Evolutionary conservation across 805 yeast species (phyloP).

Genomic region (Maudiozyma turicensis): DNA sequence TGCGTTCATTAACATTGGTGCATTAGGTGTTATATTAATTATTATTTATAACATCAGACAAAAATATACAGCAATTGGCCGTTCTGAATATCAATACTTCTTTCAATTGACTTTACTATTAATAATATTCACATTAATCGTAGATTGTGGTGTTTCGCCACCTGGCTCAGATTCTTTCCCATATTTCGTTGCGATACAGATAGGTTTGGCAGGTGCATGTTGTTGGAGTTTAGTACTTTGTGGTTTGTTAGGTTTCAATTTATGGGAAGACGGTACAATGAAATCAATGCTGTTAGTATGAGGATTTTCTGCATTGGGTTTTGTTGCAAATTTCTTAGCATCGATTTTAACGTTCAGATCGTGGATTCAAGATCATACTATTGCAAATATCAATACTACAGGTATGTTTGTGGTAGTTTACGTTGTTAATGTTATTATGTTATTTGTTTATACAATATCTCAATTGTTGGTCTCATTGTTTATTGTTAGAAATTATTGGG

Average conservation of each 20-base stretch:
- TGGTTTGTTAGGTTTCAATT: conserved; percentile 75
- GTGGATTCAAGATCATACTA: conserved; percentile 39
- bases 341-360: conserved; percentile 64
- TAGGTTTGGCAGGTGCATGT: conserved; percentile 62
- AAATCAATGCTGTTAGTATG: conserved; percentile 52
- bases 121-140: conserved; percentile 58
- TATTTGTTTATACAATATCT: conserved; percentile 52
- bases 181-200: conserved; percentile 74
- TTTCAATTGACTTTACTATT: conserved; percentile 51
- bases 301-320: conserved; percentile 44
- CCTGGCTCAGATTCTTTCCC: conserved; percentile 69
- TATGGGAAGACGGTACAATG: conserved; percentile 90
- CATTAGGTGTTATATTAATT: conserved; percentile 52
- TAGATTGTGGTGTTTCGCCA: conserved; percentile 89
- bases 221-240: conserved; percentile 61
- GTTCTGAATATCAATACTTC: conserved; percentile 73
- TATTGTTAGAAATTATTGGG: conserved; percentile 76
- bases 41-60: conserved; percentile 69
- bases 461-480: conserved; percentile 60
- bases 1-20: conserved; percentile 74
- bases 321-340: conserved; percentile 55
- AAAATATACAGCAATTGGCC: conserved; percentile 91
- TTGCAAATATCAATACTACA: conserved; percentile 46
- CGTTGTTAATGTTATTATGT: conserved; percentile 57
- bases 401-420: conserved; percentile 64